Evolutionary conservation across 1,139 yeast species (phyloP).

Genomic region (Suhomyces kunorum): DNA sequence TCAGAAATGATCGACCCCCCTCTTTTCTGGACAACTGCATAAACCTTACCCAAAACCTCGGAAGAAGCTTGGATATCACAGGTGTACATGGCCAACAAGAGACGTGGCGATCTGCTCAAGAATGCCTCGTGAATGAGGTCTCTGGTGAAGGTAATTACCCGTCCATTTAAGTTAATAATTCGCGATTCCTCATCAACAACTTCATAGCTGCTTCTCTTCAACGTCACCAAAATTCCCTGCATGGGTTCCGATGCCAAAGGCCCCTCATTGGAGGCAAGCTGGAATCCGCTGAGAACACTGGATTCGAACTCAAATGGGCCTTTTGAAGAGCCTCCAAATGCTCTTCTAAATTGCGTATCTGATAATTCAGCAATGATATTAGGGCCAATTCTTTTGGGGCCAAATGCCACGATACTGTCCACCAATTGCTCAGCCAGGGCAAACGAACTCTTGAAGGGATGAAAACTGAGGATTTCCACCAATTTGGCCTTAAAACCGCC

Average conservation of each 20-base stretch:
- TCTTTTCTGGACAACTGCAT: constrained; percentile 88
- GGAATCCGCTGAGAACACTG: constrained; percentile 79
- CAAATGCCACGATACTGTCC: constrained; percentile 63
- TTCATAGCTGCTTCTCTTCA: constrained; percentile 27
- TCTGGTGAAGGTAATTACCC: constrained; percentile 71
- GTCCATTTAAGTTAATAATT: constrained; percentile 56
- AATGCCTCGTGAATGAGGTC: constrained; percentile 72
- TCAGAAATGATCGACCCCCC: constrained; percentile 85
- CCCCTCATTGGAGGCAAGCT: constrained; percentile 78
- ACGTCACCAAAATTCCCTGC: constrained; percentile 70
- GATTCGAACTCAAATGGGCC: constrained; percentile 56
- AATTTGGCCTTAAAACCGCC: constrained; percentile 32
- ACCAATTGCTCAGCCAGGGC: constrained; percentile 28
- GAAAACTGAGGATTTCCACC: constrained; percentile 30
- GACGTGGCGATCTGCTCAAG: constrained; percentile 80
- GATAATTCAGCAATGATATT: constrained; percentile 67
- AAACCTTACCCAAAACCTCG: constrained; percentile 92
- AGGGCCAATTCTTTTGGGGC: constrained; percentile 76
- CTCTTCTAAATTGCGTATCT: constrained; percentile 34
- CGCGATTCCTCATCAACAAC: constrained; percentile 35
- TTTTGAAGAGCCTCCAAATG: constrained; percentile 21
- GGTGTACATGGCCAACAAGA: constrained; percentile 87
- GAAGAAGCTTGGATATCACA: constrained; percentile 96
- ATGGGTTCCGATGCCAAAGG: constrained; percentile 87
- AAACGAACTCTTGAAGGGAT: constrained; percentile 23